phyloP scores from a whole-genome alignment of 805 yeast species.

The Ascoidea asiatica region DNA sequence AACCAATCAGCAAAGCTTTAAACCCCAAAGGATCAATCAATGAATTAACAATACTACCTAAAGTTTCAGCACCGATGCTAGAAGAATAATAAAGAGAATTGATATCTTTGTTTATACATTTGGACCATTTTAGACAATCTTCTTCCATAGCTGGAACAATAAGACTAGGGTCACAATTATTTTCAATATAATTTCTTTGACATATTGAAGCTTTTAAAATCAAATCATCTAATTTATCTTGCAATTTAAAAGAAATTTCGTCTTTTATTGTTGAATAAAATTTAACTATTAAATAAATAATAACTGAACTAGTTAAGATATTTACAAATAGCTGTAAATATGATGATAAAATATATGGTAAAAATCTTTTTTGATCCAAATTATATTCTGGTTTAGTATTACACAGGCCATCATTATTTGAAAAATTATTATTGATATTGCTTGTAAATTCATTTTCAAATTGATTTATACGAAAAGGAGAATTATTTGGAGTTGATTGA shows the following conservation, averaged over 20 bases:
- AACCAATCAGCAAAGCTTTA: conserved; percentile 27
- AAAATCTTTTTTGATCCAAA: background rate
- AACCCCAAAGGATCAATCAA: conserved; percentile 56
- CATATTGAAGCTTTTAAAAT: conserved; percentile 42
- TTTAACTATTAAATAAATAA: conserved; percentile 27
- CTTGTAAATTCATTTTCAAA: background rate
- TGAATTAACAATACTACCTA: conserved; percentile 49
- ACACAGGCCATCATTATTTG: background rate
- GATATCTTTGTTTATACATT: conserved; percentile 52
- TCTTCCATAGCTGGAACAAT: conserved; percentile 45
- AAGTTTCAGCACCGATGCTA: conserved; percentile 43
- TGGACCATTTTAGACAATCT: conserved; percentile 50
- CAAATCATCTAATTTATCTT: conserved; percentile 30
- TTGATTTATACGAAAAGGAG: background rate
- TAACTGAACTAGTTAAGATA: conserved; percentile 29
- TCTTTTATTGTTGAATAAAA: conserved; percentile 33
- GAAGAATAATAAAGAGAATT: conserved; percentile 32
- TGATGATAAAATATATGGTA: conserved; percentile 44
- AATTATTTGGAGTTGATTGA: background rate
- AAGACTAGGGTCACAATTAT: conserved; percentile 41
- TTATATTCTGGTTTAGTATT: background rate
- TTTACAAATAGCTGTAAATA: conserved; percentile 47
- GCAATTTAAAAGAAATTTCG: conserved; percentile 41
- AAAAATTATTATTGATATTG: no score
- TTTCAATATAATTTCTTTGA: conserved; percentile 33